phyloP scores from a whole-genome alignment of 768 basidiomycete species.

The Mycena vitilis region DNA sequence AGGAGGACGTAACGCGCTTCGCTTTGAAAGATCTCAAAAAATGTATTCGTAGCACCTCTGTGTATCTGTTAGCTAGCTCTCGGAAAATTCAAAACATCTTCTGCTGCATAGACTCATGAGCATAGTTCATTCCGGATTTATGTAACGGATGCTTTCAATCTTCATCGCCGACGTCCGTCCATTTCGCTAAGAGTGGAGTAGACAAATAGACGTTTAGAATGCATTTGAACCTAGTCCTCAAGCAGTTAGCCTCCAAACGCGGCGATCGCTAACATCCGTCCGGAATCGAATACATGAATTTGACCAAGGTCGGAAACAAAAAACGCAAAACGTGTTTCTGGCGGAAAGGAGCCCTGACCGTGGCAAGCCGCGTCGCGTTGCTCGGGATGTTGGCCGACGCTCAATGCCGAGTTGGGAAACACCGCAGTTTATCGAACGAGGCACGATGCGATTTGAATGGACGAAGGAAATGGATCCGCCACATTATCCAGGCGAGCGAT shows the following conservation, averaged over 20 bases:
- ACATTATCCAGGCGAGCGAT: background rate
- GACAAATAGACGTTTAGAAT: too few species aligned
- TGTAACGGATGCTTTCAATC: too few species aligned
- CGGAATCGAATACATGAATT: background rate
- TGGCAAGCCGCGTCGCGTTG: background rate
- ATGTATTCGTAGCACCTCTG: background rate
- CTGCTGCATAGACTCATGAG: too few species aligned
- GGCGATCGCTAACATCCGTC: background rate
- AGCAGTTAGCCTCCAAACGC: background rate
- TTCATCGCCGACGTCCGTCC: too few species aligned
- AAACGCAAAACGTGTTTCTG: too few species aligned
- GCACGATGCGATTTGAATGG: background rate
- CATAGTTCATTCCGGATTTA: background rate
- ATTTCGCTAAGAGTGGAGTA: too few species aligned
- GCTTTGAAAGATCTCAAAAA: background rate
- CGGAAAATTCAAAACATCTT: constrained; percentile 3
- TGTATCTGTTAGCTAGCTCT: background rate
- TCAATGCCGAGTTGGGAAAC: background rate
- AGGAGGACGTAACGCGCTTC: background rate
- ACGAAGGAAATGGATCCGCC: background rate
- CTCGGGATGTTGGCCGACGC: background rate
- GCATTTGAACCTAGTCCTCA: background rate
- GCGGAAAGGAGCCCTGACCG: too few species aligned
- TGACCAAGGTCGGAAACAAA: background rate
- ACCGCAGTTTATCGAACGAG: background rate